Conservation (phyloP, 768 basidiomycete genomes). For the Tylopilus rubrobrunneus region DNA sequence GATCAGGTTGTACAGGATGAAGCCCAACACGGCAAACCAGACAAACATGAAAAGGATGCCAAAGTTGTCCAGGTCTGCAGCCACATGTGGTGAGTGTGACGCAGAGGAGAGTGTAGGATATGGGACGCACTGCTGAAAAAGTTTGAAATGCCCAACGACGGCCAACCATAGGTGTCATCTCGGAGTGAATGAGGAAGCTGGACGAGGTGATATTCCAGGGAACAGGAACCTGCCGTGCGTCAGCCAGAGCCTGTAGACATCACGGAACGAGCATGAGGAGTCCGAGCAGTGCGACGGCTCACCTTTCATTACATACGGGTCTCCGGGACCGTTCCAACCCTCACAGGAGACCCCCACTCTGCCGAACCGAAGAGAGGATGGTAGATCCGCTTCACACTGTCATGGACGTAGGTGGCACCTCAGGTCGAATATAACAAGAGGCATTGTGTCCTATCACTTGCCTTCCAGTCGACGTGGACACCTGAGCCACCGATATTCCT, state of each 20-base stretch:
- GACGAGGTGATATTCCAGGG: conserved; percentile 77
- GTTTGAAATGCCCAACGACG: conserved; percentile 7
- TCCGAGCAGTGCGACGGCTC: conserved; percentile 8
- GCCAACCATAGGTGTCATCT: conserved; percentile 13
- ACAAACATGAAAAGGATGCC: conserved; percentile 51
- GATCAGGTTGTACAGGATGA: conserved; percentile 58
- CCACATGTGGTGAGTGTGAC: not conserved
- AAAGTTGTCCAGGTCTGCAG: conserved; percentile 44
- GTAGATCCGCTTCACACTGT: conserved; percentile 89
- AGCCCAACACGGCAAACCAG: conserved; percentile 50
- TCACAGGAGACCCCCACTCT: conserved; percentile 86
- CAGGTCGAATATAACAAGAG: conserved; percentile 4
- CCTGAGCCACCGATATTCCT: conserved; percentile 74
- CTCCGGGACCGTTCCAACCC: conserved; percentile 82
- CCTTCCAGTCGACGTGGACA: conserved; percentile 89
- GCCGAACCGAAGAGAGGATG: conserved; percentile 77
- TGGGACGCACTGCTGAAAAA: conserved; percentile 23
- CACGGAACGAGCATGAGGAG: not conserved
- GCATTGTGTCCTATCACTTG: conserved; percentile 29
- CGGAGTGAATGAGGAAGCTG: conserved; percentile 48
- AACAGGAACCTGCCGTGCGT: conserved; percentile 67
- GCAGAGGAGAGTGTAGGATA: not conserved
- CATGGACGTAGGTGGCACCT: conserved; percentile 3
- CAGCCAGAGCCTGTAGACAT: not conserved
- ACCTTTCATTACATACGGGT: conserved; percentile 85